Base-by-base conservation (phyloP, 2,329 filamentous ascomycete species). In the Thielaviopsis populi region DNA sequence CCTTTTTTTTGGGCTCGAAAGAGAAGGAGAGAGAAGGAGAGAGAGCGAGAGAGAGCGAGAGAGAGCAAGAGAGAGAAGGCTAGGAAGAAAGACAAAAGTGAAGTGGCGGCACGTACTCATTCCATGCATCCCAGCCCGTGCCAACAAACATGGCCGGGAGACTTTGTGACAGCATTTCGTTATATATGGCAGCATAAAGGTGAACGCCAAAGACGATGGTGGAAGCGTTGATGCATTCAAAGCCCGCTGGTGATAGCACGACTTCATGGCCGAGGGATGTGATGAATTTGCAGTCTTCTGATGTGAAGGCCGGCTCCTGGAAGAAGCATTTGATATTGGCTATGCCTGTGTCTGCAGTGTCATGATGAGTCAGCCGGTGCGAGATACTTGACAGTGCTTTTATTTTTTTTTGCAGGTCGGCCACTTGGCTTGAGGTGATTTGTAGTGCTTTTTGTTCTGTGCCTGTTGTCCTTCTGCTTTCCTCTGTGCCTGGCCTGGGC, bases 191-290 rank as follows among this genome's bases (percentile, higher is more conserved):
- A 24, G 74, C 75, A 64, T 83, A 83, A 65, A 84, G 76, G 61
- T 87, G 85, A 0, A 87, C 77, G 1, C 82, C 84, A 67, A 81
- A 88, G 1, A 86, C 74, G 1, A 89, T 70, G 0, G 81, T 79
- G 0, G 73, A 69, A 0, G 69, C 59, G 17, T 77, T 75, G 10
- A 88, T 75, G 5, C 76, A 68, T 0, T 76, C 70, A 68, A 82
- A 84, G 0, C 77, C 84, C 0, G 64, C 69, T 0, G 86, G 85
- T 1, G 79, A 74, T 0, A 79, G 74, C 3, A 81, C 74, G 2
- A 80, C 74, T 1, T 72, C 63, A 61, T 82, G 80, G n/a, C 82
- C 80, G 0, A 85, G 77, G 24, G 76, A 73, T 65, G 75, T 70
- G n/a, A 83, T 76, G 67, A 84, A 86, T 0, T 73, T 70, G 42